These are phyloP conservation scores for Calonectria henricotiae DNA, from an alignment of 2,329 filamentous ascomycete species.

Conservation along the genomic window DNA sequence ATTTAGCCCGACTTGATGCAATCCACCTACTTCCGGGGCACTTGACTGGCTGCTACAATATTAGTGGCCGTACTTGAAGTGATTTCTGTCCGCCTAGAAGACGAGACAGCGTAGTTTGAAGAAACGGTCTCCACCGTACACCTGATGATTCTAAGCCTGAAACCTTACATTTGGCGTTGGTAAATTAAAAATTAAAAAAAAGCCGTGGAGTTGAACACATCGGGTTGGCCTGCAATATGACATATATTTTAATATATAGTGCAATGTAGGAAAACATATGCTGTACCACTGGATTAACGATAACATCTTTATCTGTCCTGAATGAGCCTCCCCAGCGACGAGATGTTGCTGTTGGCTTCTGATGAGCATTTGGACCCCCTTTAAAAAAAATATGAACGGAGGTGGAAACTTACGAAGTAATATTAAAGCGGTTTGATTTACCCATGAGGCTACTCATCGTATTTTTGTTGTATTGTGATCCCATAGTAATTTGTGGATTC, in stretches of 20 bases:
- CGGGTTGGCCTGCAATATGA: constrained; percentile 39
- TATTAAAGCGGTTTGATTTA: too few relatives aligned
- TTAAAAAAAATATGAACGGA: too few relatives aligned
- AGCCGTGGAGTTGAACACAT: constrained; percentile 46
- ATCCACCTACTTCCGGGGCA: background rate
- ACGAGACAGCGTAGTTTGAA: background rate
- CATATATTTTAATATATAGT: constrained; percentile 39
- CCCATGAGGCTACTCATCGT: too few relatives aligned
- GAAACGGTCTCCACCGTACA: background rate
- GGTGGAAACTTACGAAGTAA: too few relatives aligned
- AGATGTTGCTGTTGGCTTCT: background rate
- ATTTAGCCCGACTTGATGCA: background rate
- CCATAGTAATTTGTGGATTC: too few relatives aligned
- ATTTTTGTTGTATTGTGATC: too few relatives aligned
- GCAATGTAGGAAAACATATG: constrained; percentile 37
- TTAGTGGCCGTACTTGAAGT: background rate
- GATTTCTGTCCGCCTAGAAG: background rate
- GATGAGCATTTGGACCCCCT: constrained; percentile 41
- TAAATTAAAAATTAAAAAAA: constrained; percentile 7
- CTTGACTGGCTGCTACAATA: background rate
- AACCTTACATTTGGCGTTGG: constrained; percentile 51
- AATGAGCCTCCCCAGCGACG: too few relatives aligned
- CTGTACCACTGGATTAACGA: constrained; percentile 34
- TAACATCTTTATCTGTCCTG: constrained; percentile 26
- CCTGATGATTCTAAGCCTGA: constrained; percentile 32